phyloP scores from a whole-genome alignment of 1,139 yeast species.

The Taphrina pruni region DNA sequence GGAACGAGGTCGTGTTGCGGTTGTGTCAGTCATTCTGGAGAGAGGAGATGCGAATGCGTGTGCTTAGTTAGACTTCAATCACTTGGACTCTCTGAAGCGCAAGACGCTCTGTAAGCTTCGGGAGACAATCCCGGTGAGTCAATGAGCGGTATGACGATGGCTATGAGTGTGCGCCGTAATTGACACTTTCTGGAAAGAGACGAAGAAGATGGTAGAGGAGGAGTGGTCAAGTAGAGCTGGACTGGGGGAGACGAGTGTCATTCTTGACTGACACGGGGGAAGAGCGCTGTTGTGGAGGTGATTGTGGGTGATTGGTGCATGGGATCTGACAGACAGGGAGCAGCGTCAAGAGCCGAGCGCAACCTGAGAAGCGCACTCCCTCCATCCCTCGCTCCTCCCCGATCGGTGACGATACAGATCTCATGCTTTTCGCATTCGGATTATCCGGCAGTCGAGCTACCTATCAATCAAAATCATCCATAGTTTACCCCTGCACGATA shows the following conservation, averaged over 20 bases:
- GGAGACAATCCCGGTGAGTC: no score
- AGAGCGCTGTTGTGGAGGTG: slow-evolving; percentile 1
- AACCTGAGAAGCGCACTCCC: not conserved
- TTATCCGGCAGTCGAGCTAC: not conserved
- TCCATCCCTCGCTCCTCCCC: not conserved
- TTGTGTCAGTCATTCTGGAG: slow-evolving; percentile 25
- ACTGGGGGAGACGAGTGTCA: slow-evolving; percentile 3
- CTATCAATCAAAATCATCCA: not conserved
- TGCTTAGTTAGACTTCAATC: no score
- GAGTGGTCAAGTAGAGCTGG: not conserved
- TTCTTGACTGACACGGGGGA: slow-evolving; percentile 4
- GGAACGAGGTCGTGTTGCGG: slow-evolving; percentile 8
- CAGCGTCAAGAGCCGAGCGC: not conserved
- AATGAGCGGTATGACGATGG: no score
- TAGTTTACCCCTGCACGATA: no score
- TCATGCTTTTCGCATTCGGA: not conserved
- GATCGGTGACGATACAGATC: not conserved
- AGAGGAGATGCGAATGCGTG: not conserved
- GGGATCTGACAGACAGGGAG: slow-evolving; percentile 1
- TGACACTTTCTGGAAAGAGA: no score
- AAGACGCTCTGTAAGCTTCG: not conserved
- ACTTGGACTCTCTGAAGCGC: not conserved
- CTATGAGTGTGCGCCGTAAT: no score
- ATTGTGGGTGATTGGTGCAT: slow-evolving; percentile 15
- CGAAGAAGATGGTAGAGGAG: no score